These are phyloP conservation scores for Penicillium digitatum DNA, from an alignment of 2,329 filamentous ascomycete genomes.

Conservation along the genomic window DNA sequence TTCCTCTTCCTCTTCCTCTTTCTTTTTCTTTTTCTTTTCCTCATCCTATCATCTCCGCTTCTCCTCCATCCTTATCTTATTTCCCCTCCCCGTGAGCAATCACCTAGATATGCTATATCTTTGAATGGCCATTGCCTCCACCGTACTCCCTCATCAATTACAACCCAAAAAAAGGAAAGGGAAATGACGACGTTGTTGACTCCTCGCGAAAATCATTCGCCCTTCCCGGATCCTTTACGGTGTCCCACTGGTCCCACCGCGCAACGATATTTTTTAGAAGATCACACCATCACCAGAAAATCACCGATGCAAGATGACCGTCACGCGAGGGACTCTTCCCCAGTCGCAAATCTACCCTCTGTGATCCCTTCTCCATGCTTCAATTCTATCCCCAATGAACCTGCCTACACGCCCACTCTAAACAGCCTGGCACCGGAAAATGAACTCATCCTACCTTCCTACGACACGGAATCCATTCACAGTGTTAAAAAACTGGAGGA, in stretches of 20 bases:
- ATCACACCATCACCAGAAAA: slow-evolving; percentile 23
- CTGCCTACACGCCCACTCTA: slow-evolving; percentile 34
- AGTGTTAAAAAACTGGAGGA: slow-evolving; percentile 43
- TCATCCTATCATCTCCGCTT: too few relatives aligned
- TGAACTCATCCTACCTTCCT: slow-evolving; percentile 43
- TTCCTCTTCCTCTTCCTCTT: background rate
- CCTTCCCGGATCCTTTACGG: slow-evolving; percentile 31
- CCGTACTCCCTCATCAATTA: background rate
- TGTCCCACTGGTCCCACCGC: slow-evolving; percentile 27
- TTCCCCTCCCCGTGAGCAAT: background rate
- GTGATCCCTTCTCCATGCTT: slow-evolving; percentile 38
- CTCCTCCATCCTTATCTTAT: background rate
- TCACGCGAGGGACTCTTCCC: slow-evolving; percentile 21
- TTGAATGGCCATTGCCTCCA: background rate
- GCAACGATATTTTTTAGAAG: slow-evolving; percentile 33
- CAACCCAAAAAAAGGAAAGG: background rate
- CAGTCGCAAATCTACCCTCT: slow-evolving; percentile 33
- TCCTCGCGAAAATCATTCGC: slow-evolving; percentile 31
- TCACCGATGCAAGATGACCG: slow-evolving; percentile 28
- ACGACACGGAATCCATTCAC: slow-evolving; percentile 37
- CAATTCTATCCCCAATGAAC: slow-evolving; percentile 28
- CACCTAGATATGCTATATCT: background rate
- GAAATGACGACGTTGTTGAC: slow-evolving; percentile 37
- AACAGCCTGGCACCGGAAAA: slow-evolving; percentile 40
- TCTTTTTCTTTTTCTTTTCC: too few relatives aligned